Conservation (phyloP, 805 yeast species). For the Candida namnaoensis region DNA sequence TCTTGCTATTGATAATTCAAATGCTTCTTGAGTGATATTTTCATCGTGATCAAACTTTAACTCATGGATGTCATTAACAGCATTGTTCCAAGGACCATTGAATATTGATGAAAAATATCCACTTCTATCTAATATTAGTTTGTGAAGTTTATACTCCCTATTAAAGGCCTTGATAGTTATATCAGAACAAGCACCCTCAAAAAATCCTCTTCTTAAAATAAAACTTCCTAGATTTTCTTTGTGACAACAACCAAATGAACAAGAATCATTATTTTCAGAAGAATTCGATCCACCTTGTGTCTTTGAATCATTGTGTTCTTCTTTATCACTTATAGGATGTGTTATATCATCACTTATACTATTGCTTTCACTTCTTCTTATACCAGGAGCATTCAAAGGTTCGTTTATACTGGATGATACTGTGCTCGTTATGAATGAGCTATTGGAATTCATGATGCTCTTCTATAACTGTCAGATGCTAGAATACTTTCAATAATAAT, state of each 20-base stretch:
- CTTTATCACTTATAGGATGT: conserved; percentile 3
- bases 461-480: no score
- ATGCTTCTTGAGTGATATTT: conserved; percentile 32
- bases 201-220: conserved; percentile 28
- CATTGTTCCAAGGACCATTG: conserved; percentile 32
- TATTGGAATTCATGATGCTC: no score
- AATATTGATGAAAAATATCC: conserved; percentile 39
- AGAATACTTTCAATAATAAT: no score
- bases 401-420: no score
- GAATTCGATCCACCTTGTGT: not conserved
- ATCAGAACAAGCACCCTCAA: conserved; percentile 39
- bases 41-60: conserved; percentile 31
- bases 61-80: conserved; percentile 13
- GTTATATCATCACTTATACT: no score
- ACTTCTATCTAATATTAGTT: conserved; percentile 33
- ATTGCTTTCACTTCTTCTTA: no score
- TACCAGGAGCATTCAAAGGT: no score
- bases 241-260: conserved; percentile 22
- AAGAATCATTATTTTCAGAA: not conserved
- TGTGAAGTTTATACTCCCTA: conserved; percentile 34
- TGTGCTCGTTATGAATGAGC: no score
- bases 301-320: conserved; percentile 71
- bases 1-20: conserved; percentile 37
- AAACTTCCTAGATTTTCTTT: conserved; percentile 17
- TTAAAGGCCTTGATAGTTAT: conserved; percentile 39